Base-by-base conservation (phyloP, 169 alveolate genomes). In the Plasmodium yoelii region DNA sequence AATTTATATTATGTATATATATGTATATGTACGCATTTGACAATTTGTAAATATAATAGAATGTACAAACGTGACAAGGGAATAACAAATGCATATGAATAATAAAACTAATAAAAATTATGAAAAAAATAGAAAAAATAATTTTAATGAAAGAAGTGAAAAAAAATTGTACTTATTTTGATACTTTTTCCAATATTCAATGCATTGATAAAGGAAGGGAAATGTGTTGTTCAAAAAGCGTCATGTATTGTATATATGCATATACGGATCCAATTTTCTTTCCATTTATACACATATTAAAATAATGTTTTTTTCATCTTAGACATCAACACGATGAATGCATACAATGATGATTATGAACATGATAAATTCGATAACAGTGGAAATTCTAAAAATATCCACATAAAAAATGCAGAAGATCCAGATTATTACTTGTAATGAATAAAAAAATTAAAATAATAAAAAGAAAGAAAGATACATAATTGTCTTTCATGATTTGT, bases 381-480 rank as follows among this genome's bases (percentile, higher is more conserved):
- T 15, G 24, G 42, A 15, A 82, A 82, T 71, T 51, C 44, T 53
- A 82, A 44, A 28, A 82, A 68, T 49, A 61, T 56, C 19, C 86
- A 69, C 28, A 82, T 18, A 64, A 82, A 77, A 49, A 77, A 77
- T 49, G 57, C 84, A 15, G 90, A 82, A 55, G 90, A 82, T 51
- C 73, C 90, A 18, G 90, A 82, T 56, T 82, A 82, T 55, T 82
- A 82, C 61, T 82, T 82, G 90, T 82, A 82, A 75, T 75, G 24
- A 63, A 59, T 46, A 61, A 73, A 73, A 73, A 57, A 61, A 26
- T 49, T 26, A 71, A 53, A 28, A 71, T 13, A 55, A 49, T 19
- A 71, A n/a, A 44, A 70, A 64, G 4, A 64, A 1, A 70, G 55
- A n/a, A n/a, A 39, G 6, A 42, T 51, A 72, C 15, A n/a, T n/a